A percentile compares a stretch with the other conserved stretches of the same genome.
phyloP scores from a whole-genome alignment of 2,329 filamentous ascomycete species.

The Colletotrichum shisoi region DNA sequence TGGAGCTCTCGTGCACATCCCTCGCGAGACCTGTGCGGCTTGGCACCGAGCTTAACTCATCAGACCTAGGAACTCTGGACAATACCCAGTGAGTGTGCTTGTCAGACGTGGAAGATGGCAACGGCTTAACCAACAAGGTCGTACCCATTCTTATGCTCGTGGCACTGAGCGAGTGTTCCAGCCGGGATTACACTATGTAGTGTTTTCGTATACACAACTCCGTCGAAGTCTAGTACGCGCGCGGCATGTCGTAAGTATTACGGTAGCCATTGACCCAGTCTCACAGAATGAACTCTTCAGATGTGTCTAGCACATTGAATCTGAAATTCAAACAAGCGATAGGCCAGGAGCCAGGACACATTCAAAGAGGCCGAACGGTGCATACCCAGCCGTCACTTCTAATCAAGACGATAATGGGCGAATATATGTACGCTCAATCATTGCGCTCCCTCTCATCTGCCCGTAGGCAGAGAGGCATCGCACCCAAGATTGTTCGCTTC shows the following conservation, averaged over 20 bases:
- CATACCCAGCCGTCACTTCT: background rate
- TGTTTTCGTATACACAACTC: too few relatives aligned
- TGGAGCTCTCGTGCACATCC: background rate
- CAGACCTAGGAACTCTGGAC: too few relatives aligned
- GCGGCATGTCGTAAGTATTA: too few relatives aligned
- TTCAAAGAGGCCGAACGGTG: fast-evolving
- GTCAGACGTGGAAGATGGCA: too few relatives aligned
- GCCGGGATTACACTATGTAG: too few relatives aligned
- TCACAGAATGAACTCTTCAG: too few relatives aligned
- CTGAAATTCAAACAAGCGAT: background rate
- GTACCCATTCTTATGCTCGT: too few relatives aligned
- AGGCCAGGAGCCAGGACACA: background rate
- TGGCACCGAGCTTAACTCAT: background rate
- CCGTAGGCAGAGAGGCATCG: slow-evolving; percentile 60
- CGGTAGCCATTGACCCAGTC: background rate
- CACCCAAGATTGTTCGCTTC: slow-evolving; percentile 68
- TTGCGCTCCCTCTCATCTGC: slow-evolving; percentile 64
- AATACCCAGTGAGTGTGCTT: too few relatives aligned
- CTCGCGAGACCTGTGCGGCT: background rate
- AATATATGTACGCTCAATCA: slow-evolving; percentile 64
- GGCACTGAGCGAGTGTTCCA: too few relatives aligned
- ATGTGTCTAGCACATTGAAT: slow-evolving; percentile 32
- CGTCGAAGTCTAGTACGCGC: too few relatives aligned
- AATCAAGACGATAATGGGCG: background rate
- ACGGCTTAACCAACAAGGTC: too few relatives aligned